Percentiles rank a stretch among this genome's conserved stretches.
These are phyloP conservation scores for Coemansia sp. DNA, from an alignment of 192 early-diverging fungal species.

Conservation along the genomic window DNA sequence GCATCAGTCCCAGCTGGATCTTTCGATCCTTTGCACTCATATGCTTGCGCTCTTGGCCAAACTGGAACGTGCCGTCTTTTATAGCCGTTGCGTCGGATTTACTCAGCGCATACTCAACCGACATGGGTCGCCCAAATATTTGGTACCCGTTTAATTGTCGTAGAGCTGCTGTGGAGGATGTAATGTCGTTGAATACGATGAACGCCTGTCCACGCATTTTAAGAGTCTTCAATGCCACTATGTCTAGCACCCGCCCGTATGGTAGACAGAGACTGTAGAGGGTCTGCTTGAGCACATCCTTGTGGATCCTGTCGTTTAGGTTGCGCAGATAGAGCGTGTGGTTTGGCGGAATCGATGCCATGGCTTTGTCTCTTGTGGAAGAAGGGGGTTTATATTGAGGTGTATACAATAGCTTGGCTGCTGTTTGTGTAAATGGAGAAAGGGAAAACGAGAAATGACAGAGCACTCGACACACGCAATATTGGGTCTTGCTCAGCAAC, in stretches of 20 bases:
- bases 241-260: constrained; percentile 82
- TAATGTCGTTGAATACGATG: constrained; percentile 82
- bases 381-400: too few species aligned
- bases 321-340: constrained; percentile 81
- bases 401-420: too few species aligned
- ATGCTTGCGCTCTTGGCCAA: constrained; percentile 30
- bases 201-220: constrained; percentile 95
- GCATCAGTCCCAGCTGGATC: constrained; percentile 16
- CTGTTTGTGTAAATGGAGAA: too few species aligned
- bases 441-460: too few species aligned
- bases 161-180: constrained; percentile 79
- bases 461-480: too few species aligned
- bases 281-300: constrained; percentile 71
- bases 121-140: constrained; percentile 75
- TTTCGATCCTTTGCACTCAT: constrained; percentile 38
- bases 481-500: too few species aligned
- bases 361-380: too few species aligned
- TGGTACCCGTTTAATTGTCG: constrained; percentile 83
- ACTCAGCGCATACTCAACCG: constrained; percentile 42
- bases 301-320: constrained; percentile 78
- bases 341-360: constrained; percentile 56
- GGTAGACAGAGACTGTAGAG: constrained; percentile 88
- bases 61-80: constrained; percentile 28
- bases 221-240: constrained; percentile 76
- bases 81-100: constrained; percentile 38